Evolutionary conservation across 2,329 filamentous ascomycete species (phyloP), one percentile per base, ranked within the genome.

Genomic region (Xenosphaeropsis pyriputrescens): DNA sequence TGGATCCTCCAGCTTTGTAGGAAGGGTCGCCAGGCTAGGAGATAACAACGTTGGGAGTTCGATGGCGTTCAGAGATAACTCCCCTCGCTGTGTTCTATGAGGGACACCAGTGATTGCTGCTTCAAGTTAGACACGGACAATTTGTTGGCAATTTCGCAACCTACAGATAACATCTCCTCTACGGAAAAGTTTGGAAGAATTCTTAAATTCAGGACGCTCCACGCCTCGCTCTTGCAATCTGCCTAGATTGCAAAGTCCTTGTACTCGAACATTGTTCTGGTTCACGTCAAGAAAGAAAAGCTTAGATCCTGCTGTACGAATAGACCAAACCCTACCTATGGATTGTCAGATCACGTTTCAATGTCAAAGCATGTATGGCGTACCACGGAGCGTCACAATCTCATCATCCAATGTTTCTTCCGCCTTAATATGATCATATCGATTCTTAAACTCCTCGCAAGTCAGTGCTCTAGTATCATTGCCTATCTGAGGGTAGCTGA

Each of bases 141-240:
- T 16, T 46, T 22, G 39, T 30, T 34, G 36, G 39, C 22, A 26
- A 26, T 19, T n/a, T 7, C 13, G 13, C 44, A 45, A 67, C 80
- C 62, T 68, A 85, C 82, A 78, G 53, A 89, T 76, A 54, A 83
- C 79, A 61, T 96, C 91, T 44, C 91, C 91, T 48, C 82, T 73
- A 47, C 81, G 74, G 35, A 88, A 66, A 39, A 84, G 58, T 43
- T 74, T 74, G 44, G 71, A 70, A 44, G 82, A 71, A 30, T 69
- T 57, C 50, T 72, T 78, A 49, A 79, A 77, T 30, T 59, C 57
- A 29, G 58, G 52, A 18, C 49, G 44, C 29, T 55, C 56, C 32
- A 61, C 48, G 18, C 57, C 53, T 32, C 47, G 41, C 47, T 48
- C 40, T 35, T 43, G 37, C 50, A 66, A 45, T 43, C 66, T 70